A percentile compares a stretch with the other conserved stretches of the same genome.
phyloP scores from a whole-genome alignment of 805 yeast genomes.

The Hanseniaspora pseudoguilliermondii region DNA sequence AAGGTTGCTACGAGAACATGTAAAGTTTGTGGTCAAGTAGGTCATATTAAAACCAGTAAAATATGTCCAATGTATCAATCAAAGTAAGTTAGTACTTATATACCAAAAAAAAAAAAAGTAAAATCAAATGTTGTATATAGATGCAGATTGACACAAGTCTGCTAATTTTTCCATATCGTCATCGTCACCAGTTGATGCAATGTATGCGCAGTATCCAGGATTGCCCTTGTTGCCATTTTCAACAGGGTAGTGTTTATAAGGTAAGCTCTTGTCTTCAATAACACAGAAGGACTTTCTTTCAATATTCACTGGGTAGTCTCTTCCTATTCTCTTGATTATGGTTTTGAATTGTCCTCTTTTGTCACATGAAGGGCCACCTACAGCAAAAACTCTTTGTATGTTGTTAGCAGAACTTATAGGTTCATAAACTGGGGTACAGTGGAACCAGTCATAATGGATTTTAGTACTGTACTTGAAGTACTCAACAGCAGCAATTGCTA shows the following conservation, averaged over 20 bases:
- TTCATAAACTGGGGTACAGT: slow-evolving; percentile 29
- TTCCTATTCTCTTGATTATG: slow-evolving; percentile 29
- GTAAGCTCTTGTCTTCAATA: slow-evolving; percentile 23
- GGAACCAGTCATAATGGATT: slow-evolving; percentile 34
- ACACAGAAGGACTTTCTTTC: slow-evolving; percentile 29
- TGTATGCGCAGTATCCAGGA: slow-evolving; percentile 28
- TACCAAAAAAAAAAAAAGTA: neutral
- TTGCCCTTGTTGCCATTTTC: slow-evolving; percentile 24
- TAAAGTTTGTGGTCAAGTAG: slow-evolving; percentile 89
- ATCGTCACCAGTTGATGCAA: slow-evolving; percentile 22
- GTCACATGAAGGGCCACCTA: slow-evolving; percentile 35
- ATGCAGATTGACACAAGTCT: slow-evolving; percentile 21
- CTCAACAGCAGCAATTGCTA: slow-evolving; percentile 31
- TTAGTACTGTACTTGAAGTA: slow-evolving; percentile 33
- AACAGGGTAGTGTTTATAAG: slow-evolving; percentile 26
- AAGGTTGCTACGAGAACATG: slow-evolving; percentile 55
- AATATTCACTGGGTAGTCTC: slow-evolving; percentile 31
- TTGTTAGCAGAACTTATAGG: slow-evolving; percentile 19
- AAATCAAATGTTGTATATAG: slow-evolving; percentile 22
- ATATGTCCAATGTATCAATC: slow-evolving; percentile 74
- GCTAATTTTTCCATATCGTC: slow-evolving; percentile 15
- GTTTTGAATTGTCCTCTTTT: slow-evolving; percentile 33
- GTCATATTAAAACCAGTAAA: slow-evolving; percentile 81
- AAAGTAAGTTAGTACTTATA: neutral
- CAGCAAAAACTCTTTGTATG: slow-evolving; percentile 26